These are phyloP conservation scores for Chaetomium strumarium DNA, from an alignment of 2,329 filamentous ascomycete genomes.

Conservation along the genomic window DNA sequence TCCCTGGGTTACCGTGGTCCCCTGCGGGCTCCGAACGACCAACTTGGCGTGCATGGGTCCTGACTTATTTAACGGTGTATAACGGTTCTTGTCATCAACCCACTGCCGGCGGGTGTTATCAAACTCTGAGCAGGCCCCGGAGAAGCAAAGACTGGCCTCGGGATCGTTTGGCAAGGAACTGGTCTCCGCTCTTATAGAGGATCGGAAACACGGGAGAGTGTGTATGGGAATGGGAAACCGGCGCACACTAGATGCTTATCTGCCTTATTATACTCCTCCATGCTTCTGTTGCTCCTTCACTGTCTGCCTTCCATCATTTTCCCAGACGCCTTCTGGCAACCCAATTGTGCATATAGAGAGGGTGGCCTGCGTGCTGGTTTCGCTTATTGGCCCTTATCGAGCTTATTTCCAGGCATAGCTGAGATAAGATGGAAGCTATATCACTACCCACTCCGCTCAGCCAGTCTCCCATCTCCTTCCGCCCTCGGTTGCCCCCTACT, in stretches of 20 bases:
- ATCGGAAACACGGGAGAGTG: not conserved
- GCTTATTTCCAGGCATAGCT: not conserved
- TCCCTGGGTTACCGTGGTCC: too few species aligned
- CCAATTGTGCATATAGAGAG: not conserved
- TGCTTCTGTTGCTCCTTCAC: not conserved
- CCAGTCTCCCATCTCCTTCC: not conserved
- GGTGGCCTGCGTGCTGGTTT: not conserved
- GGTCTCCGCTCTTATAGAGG: not conserved
- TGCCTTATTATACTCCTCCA: not conserved
- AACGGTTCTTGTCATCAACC: constrained; percentile 5
- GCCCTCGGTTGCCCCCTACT: constrained; percentile 1
- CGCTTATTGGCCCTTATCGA: not conserved
- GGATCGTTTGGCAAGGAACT: not conserved
- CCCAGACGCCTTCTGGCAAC: not conserved
- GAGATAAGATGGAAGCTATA: constrained; percentile 8
- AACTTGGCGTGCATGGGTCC: not conserved
- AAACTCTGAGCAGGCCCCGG: not conserved
- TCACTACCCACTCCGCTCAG: not conserved
- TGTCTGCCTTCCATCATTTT: not conserved
- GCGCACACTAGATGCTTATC: not conserved
- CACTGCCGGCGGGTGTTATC: constrained; percentile 8
- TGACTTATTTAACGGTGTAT: not conserved
- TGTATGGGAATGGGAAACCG: not conserved
- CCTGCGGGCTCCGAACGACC: too few species aligned
- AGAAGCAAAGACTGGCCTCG: constrained; percentile 8